Evolutionary conservation across 1,284 basidiomycete genomes (phyloP).

Genomic region (Irpex sp.): DNA sequence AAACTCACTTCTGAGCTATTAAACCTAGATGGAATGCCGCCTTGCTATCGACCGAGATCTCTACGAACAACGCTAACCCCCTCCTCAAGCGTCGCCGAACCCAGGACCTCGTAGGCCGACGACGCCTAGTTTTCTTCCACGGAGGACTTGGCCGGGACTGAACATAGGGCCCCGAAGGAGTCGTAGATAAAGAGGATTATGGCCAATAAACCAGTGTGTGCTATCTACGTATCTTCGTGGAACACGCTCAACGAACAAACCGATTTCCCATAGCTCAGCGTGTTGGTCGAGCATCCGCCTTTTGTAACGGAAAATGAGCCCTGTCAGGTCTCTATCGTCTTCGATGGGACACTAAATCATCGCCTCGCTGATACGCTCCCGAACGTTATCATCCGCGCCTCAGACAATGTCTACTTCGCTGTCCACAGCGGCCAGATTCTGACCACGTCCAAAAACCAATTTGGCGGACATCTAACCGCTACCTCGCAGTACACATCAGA

Average conservation of each 20-base stretch:
- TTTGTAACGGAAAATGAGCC: background rate
- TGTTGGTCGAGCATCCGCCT: background rate
- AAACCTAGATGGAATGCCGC: background rate
- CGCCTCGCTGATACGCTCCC: constrained; percentile 33
- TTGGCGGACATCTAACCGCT: constrained; percentile 27
- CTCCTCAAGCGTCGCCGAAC: background rate
- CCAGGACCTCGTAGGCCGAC: no score
- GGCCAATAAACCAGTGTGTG: background rate
- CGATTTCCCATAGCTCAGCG: background rate
- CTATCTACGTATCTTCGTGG: background rate
- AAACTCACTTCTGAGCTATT: background rate
- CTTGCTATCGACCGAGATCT: background rate
- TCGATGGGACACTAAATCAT: background rate
- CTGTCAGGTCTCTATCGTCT: background rate
- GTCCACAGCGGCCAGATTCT: constrained; percentile 34
- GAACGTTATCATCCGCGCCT: constrained; percentile 62
- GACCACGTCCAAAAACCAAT: constrained; percentile 33
- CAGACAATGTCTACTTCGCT: constrained; percentile 70
- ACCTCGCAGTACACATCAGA: background rate
- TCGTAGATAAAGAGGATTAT: background rate
- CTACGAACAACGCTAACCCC: background rate
- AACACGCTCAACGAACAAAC: background rate
- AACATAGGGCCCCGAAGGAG: background rate
- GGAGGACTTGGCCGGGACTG: background rate
- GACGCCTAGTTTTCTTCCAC: background rate